These are phyloP conservation scores for Wickerhamomyces queroliae DNA, from an alignment of 805 yeast genomes.

Conservation along the genomic window DNA sequence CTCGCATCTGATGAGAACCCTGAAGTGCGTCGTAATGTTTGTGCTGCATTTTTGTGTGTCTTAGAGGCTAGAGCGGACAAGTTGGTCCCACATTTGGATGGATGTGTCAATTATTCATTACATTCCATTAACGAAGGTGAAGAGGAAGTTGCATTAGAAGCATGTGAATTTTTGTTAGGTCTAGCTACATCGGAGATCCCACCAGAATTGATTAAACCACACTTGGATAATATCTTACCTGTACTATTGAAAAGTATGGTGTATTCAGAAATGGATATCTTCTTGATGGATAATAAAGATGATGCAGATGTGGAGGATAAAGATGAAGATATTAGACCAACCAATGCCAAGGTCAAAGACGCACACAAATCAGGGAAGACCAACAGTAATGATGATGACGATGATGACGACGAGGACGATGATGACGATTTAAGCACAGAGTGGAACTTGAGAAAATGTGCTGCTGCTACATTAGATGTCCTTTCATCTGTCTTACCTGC, in stretches of 20 bases:
- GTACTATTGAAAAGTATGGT: slow-evolving; percentile 77
- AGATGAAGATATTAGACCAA: slow-evolving; percentile 85
- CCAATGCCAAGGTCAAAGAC: slow-evolving; percentile 59
- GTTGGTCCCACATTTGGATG: slow-evolving; percentile 71
- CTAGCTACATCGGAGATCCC: slow-evolving; percentile 61
- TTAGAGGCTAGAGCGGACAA: slow-evolving; percentile 78
- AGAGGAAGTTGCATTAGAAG: slow-evolving; percentile 81
- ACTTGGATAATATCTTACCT: slow-evolving; percentile 65
- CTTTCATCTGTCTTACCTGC: slow-evolving; percentile 65
- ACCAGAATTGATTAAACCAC: slow-evolving; percentile 45
- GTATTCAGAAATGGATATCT: slow-evolving; percentile 76
- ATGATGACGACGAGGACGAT: slow-evolving; percentile 51
- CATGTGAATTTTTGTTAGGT: slow-evolving; percentile 84
- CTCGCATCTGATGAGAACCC: slow-evolving; percentile 60
- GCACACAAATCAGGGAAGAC: slow-evolving; percentile 18
- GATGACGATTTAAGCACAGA: slow-evolving; percentile 62
- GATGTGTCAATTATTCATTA: slow-evolving; percentile 79
- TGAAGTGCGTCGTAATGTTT: slow-evolving; percentile 65
- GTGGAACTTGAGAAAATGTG: slow-evolving; percentile 91
- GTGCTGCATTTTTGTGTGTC: slow-evolving; percentile 66
- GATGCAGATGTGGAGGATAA: slow-evolving; percentile 75
- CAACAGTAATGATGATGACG: slow-evolving; percentile 26
- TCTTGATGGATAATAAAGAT: slow-evolving; percentile 63
- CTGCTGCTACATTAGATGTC: slow-evolving; percentile 89
- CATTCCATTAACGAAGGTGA: slow-evolving; percentile 65